Base-by-base conservation (phyloP, 2,329 filamentous ascomycete species). In the Fusarium tjaetaba region DNA sequence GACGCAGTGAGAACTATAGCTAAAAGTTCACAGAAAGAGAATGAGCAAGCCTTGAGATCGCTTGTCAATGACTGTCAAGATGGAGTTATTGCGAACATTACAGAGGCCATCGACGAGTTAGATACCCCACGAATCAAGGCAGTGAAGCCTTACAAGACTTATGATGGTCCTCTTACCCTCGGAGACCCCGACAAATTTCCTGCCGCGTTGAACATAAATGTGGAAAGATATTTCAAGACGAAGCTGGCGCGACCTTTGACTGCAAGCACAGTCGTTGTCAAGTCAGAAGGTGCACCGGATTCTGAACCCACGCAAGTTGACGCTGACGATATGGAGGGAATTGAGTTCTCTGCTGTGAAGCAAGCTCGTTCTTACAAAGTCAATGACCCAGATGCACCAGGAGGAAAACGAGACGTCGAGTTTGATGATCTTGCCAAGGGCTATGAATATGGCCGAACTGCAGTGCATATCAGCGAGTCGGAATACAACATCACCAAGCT, bases 401-500 rank as follows among this genome's bases (percentile, higher is more conserved):
- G 94, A 22, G 93, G 93, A 18, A 97, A 96, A 83, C 88, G 88
- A 61, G 94, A 97, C 60, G 91, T 99, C 32, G 90, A 93, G 34
- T 90, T 91, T 65, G 95, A 97, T 20, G 90, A 94, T 22, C 87
- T 99, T 42, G 94, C 94, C n/a, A 97, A 95, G 80, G 96, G 96
- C 0, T 99, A 96, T 78, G 92, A 94, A 78, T 99, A 99, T 80
- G 96, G 96, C 51, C 89, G 95, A 64, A 98, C 96, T 1, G 94
- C 94, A 5, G 96, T 99, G 3, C 92, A 93, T 74, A 97, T 99
- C 75, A 94, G 90, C 73, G 92, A 95, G 76, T 93, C 93, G 1
- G 96, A 99, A 77, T 89, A 92, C 80, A 94, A 95, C 75, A 91
- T 98, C 65, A 97, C 94, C n/a, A 95, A 93, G 73, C 87, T 98